Conservation (phyloP, 2,329 filamentous ascomycete species). For the Metarhizium rileyi region DNA sequence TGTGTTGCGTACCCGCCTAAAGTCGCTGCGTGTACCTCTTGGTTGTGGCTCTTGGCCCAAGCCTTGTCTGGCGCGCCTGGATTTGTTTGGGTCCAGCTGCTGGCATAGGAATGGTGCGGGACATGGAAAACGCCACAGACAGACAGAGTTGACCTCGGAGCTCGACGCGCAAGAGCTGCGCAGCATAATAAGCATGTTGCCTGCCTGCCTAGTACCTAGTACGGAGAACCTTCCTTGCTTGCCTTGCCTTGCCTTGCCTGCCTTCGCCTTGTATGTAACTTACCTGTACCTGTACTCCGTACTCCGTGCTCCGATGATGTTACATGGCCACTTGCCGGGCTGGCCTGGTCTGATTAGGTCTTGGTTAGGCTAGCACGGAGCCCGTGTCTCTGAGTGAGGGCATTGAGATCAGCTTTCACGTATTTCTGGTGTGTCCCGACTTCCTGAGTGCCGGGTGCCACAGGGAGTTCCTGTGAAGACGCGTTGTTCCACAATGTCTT, state of each 20-base stretch:
- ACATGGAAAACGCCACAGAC: slow-evolving; percentile 3
- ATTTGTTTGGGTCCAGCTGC: slow-evolving; percentile 5
- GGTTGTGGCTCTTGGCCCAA: background rate
- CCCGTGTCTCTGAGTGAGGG: background rate
- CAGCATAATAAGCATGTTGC: too few species aligned
- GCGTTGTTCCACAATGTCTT: background rate
- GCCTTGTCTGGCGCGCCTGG: background rate
- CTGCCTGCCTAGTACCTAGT: too few species aligned
- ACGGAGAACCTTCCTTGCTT: background rate
- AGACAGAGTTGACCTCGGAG: background rate
- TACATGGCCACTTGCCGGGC: background rate
- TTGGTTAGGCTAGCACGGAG: background rate
- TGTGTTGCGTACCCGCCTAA: slow-evolving; percentile 27
- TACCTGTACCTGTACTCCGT: too few species aligned
- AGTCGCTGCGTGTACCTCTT: slow-evolving; percentile 23
- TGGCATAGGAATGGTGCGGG: slow-evolving; percentile 6
- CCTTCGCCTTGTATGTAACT: too few species aligned
- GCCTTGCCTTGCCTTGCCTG: too few species aligned
- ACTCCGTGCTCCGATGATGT: background rate
- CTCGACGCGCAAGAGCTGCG: background rate
- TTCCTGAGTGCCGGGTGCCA: too few species aligned
- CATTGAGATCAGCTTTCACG: background rate
- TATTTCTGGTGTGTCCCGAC: background rate
- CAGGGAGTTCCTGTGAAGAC: background rate
- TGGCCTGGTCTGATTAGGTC: background rate